phyloP scores from a whole-genome alignment of 306 rosid species.

The Quercus gilva region DNA sequence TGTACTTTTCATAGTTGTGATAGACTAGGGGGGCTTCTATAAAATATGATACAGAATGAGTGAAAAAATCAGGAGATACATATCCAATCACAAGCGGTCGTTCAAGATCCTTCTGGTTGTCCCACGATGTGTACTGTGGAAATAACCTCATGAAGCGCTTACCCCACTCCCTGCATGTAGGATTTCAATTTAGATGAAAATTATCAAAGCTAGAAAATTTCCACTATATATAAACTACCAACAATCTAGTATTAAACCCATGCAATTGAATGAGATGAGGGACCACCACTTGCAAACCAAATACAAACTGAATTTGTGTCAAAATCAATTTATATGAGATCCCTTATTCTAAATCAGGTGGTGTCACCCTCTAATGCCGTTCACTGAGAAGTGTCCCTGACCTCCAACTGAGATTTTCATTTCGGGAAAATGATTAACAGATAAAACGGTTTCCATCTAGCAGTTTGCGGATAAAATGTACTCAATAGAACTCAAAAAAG shows the following conservation, averaged over 20 bases:
- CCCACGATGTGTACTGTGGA: conserved; percentile 76
- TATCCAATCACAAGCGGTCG: conserved; percentile 95
- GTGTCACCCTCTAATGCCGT: background rate
- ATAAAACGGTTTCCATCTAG: too few species aligned
- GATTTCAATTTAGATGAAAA: conserved; percentile 6
- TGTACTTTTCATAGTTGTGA: conserved; percentile 70
- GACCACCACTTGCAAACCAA: too few species aligned
- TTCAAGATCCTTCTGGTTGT: conserved; percentile 80
- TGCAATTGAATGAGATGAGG: background rate
- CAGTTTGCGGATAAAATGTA: background rate
- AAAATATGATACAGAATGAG: conserved; percentile 96
- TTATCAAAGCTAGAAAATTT: background rate
- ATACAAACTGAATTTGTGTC: too few species aligned
- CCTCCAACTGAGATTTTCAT: background rate
- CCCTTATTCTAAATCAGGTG: background rate
- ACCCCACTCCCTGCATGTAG: conserved; percentile 91
- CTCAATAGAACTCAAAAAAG: background rate
- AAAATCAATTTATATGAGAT: background rate
- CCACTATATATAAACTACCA: background rate
- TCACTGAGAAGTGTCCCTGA: background rate
- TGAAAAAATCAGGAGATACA: conserved; percentile 95
- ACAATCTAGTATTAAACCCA: background rate
- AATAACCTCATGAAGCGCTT: conserved; percentile 82
- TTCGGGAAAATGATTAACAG: background rate
- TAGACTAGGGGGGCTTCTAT: conserved; percentile 88